Conservation (phyloP, 2,329 filamentous ascomycete genomes). For the Trichoderma sp. region DNA sequence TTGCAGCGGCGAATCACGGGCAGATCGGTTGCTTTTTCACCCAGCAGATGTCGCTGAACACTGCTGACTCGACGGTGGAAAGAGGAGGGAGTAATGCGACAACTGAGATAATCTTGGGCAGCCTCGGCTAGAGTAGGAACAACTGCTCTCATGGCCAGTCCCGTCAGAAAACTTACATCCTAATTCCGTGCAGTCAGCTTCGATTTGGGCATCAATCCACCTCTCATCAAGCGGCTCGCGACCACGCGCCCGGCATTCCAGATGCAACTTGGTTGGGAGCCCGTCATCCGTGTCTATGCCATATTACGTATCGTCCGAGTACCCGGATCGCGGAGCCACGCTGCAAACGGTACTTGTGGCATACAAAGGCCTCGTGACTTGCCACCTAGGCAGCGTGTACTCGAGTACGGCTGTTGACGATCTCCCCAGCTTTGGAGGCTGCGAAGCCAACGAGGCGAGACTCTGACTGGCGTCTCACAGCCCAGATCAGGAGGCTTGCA, state of each 20-base stretch:
- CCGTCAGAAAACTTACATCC: not conserved
- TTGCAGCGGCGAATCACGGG: not conserved
- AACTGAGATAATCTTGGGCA: not conserved
- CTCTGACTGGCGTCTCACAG: not conserved
- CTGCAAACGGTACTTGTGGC: not conserved
- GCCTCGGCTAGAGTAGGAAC: not conserved
- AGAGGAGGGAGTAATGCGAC: not conserved
- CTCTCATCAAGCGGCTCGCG: not conserved
- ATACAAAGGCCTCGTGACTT: not conserved
- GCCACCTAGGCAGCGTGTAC: not conserved
- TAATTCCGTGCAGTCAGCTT: not conserved
- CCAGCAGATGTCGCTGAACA: not conserved
- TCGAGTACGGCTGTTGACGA: not conserved
- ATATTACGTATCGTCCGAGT: not conserved
- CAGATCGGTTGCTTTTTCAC: not conserved
- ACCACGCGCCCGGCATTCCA: not conserved
- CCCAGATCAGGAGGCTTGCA: not conserved
- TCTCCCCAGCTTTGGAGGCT: not conserved
- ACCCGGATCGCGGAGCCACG: not conserved
- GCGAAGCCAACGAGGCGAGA: not conserved
- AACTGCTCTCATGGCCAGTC: not conserved
- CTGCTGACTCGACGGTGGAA: not conserved
- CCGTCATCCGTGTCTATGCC: not conserved
- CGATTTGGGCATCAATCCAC: not conserved
- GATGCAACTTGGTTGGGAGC: not conserved